Conservation (phyloP, 2,329 filamentous ascomycete genomes). For the Pyricularia pennisetigena region DNA sequence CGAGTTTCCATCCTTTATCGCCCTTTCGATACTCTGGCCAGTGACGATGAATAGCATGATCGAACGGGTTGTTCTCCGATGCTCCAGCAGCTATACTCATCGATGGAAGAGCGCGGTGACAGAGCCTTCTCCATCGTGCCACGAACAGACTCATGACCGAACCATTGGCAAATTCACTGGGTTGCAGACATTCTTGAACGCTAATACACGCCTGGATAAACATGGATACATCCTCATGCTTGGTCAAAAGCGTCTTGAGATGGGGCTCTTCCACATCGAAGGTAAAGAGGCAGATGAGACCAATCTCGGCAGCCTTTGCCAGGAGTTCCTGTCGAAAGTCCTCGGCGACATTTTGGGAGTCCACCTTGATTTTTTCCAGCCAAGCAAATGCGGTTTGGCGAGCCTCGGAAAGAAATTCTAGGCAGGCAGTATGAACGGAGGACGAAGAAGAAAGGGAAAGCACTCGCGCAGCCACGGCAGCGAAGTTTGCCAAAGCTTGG, state of each 20-base stretch:
- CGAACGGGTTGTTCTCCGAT: slow-evolving; percentile 10
- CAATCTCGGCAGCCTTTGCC: slow-evolving; percentile 24
- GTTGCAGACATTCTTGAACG: slow-evolving; percentile 20
- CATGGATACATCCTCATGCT: slow-evolving; percentile 16
- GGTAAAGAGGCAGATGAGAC: slow-evolving; percentile 29
- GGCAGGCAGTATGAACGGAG: slow-evolving; percentile 14
- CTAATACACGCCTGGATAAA: slow-evolving; percentile 26
- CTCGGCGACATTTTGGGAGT: slow-evolving; percentile 14
- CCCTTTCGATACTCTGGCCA: slow-evolving; percentile 17
- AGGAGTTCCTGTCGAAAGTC: slow-evolving; percentile 20
- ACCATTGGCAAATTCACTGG: background rate
- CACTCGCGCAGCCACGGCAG: slow-evolving; percentile 29
- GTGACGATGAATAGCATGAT: slow-evolving; percentile 13
- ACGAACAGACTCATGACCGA: slow-evolving; percentile 10
- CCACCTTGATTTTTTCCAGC: slow-evolving; percentile 22
- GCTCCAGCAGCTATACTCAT: slow-evolving; percentile 11
- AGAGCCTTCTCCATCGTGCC: slow-evolving; percentile 17
- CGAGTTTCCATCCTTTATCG: slow-evolving; percentile 4
- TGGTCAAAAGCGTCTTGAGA: slow-evolving; percentile 17
- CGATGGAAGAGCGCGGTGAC: slow-evolving; percentile 11
- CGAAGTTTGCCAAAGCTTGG: slow-evolving; percentile 15
- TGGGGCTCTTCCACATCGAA: slow-evolving; percentile 29
- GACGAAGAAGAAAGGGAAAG: slow-evolving; percentile 24
- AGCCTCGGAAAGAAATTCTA: slow-evolving; percentile 20
- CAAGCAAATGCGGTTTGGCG: slow-evolving; percentile 28